Evolutionary conservation across 768 basidiomycete genomes (phyloP), one percentile per base, ranked within the genome.

Genomic region (Russula sp.): DNA sequence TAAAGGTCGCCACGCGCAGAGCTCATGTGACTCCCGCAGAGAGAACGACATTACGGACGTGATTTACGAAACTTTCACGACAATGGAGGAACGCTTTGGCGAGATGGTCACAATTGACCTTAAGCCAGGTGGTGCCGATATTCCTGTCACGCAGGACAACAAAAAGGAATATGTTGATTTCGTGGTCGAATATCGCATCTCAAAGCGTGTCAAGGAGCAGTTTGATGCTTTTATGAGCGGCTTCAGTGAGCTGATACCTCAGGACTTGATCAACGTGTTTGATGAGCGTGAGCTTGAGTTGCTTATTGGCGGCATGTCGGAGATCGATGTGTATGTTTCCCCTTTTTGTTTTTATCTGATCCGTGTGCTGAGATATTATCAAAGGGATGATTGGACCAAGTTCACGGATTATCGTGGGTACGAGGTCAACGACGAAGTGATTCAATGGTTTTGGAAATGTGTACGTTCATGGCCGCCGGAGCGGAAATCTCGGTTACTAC

Each of bases 391-490:
- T 75, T 98, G 97, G 97, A 92, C 89, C 73, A 98, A 98, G 79
- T 97, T 95, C 77, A 99, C 97, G 42, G 97, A 98, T 75, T 98
- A 98, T 77, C 89, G 96, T 68, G 96, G 94, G 18, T 96, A 95
- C 73, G 92, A 94, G 77, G 86, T 92, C 77, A 90, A 89, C 71
- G 94, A 96, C 73, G 93, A 96, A 72, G 92, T 95, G 54, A 95
- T 99, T 62, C 94, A 98, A 73, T 99, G 97, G 97, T 99, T 99
- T 88, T 99, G 97, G 97, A 94, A 98, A 79, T 94, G 93, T 71
- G 92, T 99, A 51, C 89, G 92, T 69, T 86, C 89, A 70, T 99
- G 97, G 97, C 96, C 97, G 13, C 88, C 96, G 0, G 97, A 99
- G 79, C 89, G 95, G 76, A 99, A 99, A 79, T 94, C 92, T 16